Conservation (phyloP, 768 basidiomycete species). For the Trametes elegans region DNA sequence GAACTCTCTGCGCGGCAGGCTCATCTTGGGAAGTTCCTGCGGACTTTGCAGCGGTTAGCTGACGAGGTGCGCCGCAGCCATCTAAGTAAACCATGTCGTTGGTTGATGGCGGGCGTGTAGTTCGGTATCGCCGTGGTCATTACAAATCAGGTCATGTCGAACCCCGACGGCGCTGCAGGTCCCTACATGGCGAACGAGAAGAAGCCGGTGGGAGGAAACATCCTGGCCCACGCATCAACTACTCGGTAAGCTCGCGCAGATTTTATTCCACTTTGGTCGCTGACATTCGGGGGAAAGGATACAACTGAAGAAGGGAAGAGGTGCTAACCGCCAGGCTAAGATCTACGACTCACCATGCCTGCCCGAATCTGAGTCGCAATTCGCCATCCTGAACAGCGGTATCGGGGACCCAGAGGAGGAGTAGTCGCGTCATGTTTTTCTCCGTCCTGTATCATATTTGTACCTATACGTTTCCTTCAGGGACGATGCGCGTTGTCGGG, state of each 20-base stretch:
- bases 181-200: conserved; percentile 90
- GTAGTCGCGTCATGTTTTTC: background rate
- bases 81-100: conserved; percentile 5
- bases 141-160: conserved; percentile 99
- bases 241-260: conserved; percentile 60
- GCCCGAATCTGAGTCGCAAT: conserved; percentile 94
- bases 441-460: background rate
- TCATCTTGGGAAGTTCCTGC: conserved; percentile 93
- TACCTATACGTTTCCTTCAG: background rate
- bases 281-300: conserved; percentile 47
- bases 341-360: conserved; percentile 98
- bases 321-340: conserved; percentile 90
- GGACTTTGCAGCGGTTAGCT: conserved; percentile 88
- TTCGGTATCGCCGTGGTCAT: conserved; percentile 98
- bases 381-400: conserved; percentile 88
- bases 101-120: conserved; percentile 40
- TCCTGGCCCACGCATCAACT: conserved; percentile 98
- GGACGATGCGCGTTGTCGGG: background rate
- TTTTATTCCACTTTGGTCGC: background rate
- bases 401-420: conserved; percentile 96
- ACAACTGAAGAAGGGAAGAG: conserved; percentile 90
- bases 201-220: conserved; percentile 99
- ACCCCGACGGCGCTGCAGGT: conserved; percentile 88
- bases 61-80: conserved; percentile 71
- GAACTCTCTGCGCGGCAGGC: conserved; percentile 94